Percentiles rank a stretch among this genome's conserved stretches.
phyloP scores from a whole-genome alignment of 2,329 filamentous ascomycete species.

The Xylariaceae sp. region DNA sequence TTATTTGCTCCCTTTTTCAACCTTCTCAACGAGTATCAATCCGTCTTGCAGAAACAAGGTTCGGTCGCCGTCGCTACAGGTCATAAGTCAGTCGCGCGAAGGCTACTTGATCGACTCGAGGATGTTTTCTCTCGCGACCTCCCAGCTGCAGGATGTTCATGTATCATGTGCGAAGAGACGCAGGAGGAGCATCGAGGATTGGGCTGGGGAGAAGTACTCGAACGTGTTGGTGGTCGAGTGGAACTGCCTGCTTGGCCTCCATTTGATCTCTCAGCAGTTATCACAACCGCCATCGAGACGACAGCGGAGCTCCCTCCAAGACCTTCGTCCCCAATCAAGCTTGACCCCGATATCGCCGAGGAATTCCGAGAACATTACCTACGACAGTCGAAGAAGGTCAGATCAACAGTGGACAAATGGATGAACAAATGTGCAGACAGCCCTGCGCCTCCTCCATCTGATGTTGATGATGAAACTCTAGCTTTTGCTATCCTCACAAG shows the following conservation, averaged over 20 bases:
- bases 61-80: constrained; percentile 93
- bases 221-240: constrained; percentile 83
- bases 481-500: constrained; percentile 92
- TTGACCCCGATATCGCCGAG: constrained; percentile 91
- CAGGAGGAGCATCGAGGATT: constrained; percentile 66
- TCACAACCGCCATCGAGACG: constrained; percentile 57
- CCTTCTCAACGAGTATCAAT: constrained; percentile 79
- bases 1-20: constrained; percentile 81
- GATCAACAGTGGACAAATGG: constrained; percentile 88
- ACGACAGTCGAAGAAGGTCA: constrained; percentile 86
- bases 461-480: constrained; percentile 90
- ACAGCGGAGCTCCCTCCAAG: constrained; percentile 57
- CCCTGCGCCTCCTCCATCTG: constrained; percentile 71
- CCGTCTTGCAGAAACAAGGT: constrained; percentile 76
- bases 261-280: constrained; percentile 66
- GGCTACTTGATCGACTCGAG: constrained; percentile 83
- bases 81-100: constrained; percentile 87
- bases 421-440: constrained; percentile 74
- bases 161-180: constrained; percentile 71
- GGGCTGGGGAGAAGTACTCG: constrained; percentile 93
- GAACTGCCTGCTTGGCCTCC: constrained; percentile 88
- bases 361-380: constrained; percentile 92
- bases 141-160: constrained; percentile 78
- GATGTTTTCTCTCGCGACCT: constrained; percentile 93
- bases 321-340: constrained; percentile 62